A percentile compares a stretch with the other conserved stretches of the same genome.
These are phyloP conservation scores for Pterocarpus macrocarpus DNA, from an alignment of 306 rosid genomes.

Conservation along the genomic window DNA sequence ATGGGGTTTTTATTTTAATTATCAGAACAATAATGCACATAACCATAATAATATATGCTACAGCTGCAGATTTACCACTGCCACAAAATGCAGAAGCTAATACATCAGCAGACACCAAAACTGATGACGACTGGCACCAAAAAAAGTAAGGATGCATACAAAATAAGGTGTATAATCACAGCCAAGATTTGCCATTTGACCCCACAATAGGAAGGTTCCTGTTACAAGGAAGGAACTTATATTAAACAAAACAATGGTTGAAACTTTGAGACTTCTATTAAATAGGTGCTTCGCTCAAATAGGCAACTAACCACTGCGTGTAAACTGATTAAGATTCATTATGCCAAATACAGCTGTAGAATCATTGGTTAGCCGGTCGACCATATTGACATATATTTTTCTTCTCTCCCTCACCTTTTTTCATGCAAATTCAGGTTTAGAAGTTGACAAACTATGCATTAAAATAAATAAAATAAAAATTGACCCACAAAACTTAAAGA, in stretches of 20 bases:
- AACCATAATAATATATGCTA: constrained; percentile 29
- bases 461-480: constrained; percentile 9
- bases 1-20: constrained; percentile 16
- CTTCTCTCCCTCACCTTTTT: background rate
- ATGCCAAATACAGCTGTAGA: constrained; percentile 47
- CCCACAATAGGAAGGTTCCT: constrained; percentile 44
- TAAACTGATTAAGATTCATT: constrained; percentile 43
- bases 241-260: constrained; percentile 31
- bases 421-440: constrained; percentile 37
- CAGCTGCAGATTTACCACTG: constrained; percentile 16
- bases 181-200: constrained; percentile 46
- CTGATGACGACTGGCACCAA: constrained; percentile 53
- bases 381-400: background rate
- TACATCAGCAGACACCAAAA: constrained; percentile 50
- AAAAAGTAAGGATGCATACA: constrained; percentile 28
- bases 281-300: constrained; percentile 46
- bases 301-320: constrained; percentile 28
- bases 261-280: constrained; percentile 3
- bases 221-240: background rate
- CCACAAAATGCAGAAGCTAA: constrained; percentile 44
- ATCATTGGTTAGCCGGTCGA: constrained; percentile 34
- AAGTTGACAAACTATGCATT: constrained; percentile 39
- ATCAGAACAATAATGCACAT: constrained; percentile 41
- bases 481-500: constrained; percentile 39
- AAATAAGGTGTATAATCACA: constrained; percentile 38